Conservation (phyloP, 805 yeast species). For the Wickerhamomyces canadensis region DNA sequence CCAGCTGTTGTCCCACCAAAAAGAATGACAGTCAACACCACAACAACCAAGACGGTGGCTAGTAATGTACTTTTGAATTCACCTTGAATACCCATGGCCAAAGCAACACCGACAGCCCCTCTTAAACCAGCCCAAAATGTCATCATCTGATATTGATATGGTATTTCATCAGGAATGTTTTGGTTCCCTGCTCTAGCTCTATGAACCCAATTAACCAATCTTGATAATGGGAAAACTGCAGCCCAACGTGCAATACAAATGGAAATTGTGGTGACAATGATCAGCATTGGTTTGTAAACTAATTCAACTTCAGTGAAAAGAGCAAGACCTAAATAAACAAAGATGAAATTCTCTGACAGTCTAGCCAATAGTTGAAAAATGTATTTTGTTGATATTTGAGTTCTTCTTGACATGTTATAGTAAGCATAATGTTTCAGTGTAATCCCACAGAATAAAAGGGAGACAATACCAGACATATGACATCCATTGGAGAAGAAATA, state of each 20-base stretch:
- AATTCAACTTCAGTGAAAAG: constrained; percentile 93
- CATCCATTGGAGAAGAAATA: constrained; percentile 98
- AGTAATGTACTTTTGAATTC: constrained; percentile 81
- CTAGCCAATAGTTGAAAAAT: constrained; percentile 93
- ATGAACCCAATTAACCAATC: constrained; percentile 74
- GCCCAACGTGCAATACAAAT: constrained; percentile 96
- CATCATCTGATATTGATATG: constrained; percentile 96
- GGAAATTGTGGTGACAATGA: constrained; percentile 82
- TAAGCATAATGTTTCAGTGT: constrained; percentile 96
- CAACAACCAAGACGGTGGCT: constrained; percentile 95
- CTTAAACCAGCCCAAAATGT: constrained; percentile 98
- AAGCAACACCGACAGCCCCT: constrained; percentile 99
- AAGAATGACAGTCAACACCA: constrained; percentile 88
- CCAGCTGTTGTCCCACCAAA: constrained; percentile 99
- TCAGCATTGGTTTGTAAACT: constrained; percentile 88
- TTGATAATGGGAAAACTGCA: constrained; percentile 92
- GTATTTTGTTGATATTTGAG: constrained; percentile 94
- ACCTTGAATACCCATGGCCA: constrained; percentile 96
- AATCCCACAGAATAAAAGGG: constrained; percentile 91
- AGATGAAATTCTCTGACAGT: constrained; percentile 92
- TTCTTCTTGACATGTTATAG: constrained; percentile 94
- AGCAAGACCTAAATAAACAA: constrained; percentile 90
- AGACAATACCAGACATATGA: constrained; percentile 98
- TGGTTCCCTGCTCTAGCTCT: constrained; percentile 50
- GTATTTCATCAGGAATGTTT: constrained; percentile 76